Evolutionary conservation across 139 green algal species (phyloP), one percentile per base, ranked within the genome.

Genomic region (Closterium sp.): DNA sequence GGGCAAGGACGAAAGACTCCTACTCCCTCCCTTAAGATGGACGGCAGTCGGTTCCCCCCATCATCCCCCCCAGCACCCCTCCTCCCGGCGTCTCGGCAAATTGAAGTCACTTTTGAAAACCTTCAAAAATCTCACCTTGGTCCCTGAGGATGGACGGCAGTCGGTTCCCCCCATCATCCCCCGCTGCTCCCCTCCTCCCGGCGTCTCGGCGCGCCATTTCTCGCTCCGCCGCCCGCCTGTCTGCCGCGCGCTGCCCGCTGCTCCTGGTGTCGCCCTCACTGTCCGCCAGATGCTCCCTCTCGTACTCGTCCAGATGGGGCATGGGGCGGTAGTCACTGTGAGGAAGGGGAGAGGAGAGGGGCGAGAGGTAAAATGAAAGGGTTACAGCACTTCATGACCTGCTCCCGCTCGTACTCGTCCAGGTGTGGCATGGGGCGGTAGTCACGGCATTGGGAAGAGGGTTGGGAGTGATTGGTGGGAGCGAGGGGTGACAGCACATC

Each of bases 231-330:
- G 96, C 94, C 90, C 95, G 73, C 21, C 97, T 91, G 17, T 95
- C 96, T 24, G 91, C 95, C 86, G 96, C 87, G 4, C 91, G 88
- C 84, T 96, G 92, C 89, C 2, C 2, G 38, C 4, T 9, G 4
- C 38, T 45, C 2, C 4, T 45, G 24, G 97, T 9, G 4, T 97
- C 95, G 9, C 95, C 92, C 11, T 94, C 95, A 1, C 96, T 96
- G 0, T 97, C 96, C 70, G 98, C 97, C 0, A 99, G 88, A 19
- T 96, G 98, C n/a, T 96, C 96, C 1, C 70, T 31, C 29, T 32
- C 31, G 24, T 24, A 28, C 38, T 29, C 50, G 29, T 45, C 70
- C n/a, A 90, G 29, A 11, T 90, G 87, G 9, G 87, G 87, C n/a
- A 34, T 90, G 27, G 87, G 28, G 28, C 3, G 32, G 32, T 38